Evolutionary conservation across 73 alveolate species (phyloP).

Genomic region (Blepharisma stoltei): DNA sequence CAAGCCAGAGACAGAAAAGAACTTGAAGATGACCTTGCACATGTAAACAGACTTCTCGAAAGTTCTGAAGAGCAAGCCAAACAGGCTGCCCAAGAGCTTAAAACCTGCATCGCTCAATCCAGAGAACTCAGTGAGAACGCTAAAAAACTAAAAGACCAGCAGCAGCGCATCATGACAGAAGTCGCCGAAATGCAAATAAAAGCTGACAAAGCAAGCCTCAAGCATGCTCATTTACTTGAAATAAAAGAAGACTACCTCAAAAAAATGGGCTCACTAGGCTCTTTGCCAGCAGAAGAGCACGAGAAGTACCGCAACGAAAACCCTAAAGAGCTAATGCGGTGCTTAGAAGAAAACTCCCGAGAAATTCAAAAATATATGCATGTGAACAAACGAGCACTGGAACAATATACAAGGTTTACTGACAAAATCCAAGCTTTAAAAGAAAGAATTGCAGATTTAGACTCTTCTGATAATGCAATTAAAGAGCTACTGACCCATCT

Average conservation of each 20-base stretch:
- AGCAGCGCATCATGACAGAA: slow-evolving; percentile 41
- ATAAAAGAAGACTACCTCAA: slow-evolving; percentile 54
- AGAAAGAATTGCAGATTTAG: slow-evolving; percentile 68
- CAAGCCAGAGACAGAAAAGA: slow-evolving; percentile 48
- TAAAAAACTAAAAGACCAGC: slow-evolving; percentile 47
- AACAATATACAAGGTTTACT: slow-evolving; percentile 62
- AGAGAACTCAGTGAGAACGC: slow-evolving; percentile 46
- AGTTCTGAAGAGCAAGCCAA: neutral
- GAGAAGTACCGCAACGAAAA: slow-evolving; percentile 8
- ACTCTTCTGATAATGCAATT: slow-evolving; percentile 67
- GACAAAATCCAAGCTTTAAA: slow-evolving; percentile 62
- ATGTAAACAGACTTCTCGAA: neutral
- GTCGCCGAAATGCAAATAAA: slow-evolving; percentile 49
- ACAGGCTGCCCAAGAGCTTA: neutral
- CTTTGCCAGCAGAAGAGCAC: slow-evolving; percentile 37
- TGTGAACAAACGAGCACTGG: slow-evolving; percentile 52
- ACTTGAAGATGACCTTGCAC: slow-evolving; percentile 36
- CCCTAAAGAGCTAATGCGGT: slow-evolving; percentile 26
- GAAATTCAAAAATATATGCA: slow-evolving; percentile 35
- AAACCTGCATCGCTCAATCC: neutral
- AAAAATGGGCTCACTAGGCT: slow-evolving; percentile 53
- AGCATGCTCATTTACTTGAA: slow-evolving; percentile 39
- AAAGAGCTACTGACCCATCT: slow-evolving; percentile 54
- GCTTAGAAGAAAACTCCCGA: slow-evolving; percentile 27
- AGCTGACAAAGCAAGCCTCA: slow-evolving; percentile 42